Percentiles rank a stretch among this genome's conserved stretches.
Conservation (phyloP, 805 yeast species). For the Kodamaea jinghongensis region DNA sequence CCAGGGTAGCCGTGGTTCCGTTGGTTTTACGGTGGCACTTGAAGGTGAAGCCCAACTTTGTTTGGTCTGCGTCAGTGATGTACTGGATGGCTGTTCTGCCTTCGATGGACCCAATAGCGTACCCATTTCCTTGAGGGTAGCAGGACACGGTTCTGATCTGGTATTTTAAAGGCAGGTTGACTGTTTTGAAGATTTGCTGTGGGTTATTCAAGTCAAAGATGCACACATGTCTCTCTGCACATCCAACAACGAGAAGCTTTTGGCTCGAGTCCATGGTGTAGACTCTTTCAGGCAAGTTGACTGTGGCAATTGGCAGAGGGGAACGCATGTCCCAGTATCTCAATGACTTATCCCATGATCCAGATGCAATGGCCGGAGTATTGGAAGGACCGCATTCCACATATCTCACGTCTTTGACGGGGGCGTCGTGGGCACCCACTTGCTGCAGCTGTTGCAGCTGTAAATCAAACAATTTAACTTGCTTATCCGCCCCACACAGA, state of each 20-base stretch:
- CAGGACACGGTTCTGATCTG: slow-evolving; percentile 84
- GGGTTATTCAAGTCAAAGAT: slow-evolving; percentile 82
- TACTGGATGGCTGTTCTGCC: slow-evolving; percentile 96
- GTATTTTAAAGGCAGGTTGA: slow-evolving; percentile 78
- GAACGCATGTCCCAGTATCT: slow-evolving; percentile 93
- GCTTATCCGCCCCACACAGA: slow-evolving; percentile 89
- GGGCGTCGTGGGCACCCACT: slow-evolving; percentile 80
- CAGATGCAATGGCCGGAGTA: slow-evolving; percentile 80
- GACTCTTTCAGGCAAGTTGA: slow-evolving; percentile 85
- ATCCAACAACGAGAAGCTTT: slow-evolving; percentile 84
- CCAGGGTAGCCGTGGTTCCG: slow-evolving; percentile 32
- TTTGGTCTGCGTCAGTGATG: slow-evolving; percentile 77
- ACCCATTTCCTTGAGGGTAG: slow-evolving; percentile 90
- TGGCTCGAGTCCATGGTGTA: slow-evolving; percentile 84
- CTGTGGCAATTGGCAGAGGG: slow-evolving; percentile 75
- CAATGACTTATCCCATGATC: slow-evolving; percentile 95
- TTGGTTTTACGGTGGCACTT: slow-evolving; percentile 82
- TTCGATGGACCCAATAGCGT: slow-evolving; percentile 88
- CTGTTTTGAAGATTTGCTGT: slow-evolving; percentile 69
- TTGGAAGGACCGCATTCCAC: slow-evolving; percentile 85
- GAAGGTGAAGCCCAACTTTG: slow-evolving; percentile 77
- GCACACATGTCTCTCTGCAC: slow-evolving; percentile 83
- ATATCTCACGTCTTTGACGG: slow-evolving; percentile 70
- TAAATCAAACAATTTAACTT: slow-evolving; percentile 78
- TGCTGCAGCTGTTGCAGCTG: slow-evolving; percentile 79